Percentiles rank a stretch among this genome's conserved stretches.
Evolutionary conservation across 2,329 filamentous ascomycete genomes (phyloP).

Genomic region (Penicillium psychrosexuale): DNA sequence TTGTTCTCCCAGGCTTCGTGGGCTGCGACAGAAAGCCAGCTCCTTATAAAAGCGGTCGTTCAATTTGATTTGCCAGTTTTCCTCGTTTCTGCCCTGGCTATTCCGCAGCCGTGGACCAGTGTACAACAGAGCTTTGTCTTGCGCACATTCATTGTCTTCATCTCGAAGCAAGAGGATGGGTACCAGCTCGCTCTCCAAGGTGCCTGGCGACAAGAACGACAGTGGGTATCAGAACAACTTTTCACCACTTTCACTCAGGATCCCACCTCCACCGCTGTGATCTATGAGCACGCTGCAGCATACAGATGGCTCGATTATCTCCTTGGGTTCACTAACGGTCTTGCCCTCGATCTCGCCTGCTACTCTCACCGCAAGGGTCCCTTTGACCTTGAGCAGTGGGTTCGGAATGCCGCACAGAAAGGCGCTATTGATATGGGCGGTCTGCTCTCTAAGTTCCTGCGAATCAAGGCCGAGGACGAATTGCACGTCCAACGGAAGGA

Average conservation of each 20-base stretch:
- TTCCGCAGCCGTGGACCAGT: conserved; percentile 50
- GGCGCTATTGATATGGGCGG: conserved; percentile 65
- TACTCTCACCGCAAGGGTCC: conserved; percentile 75
- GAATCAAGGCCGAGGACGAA: conserved; percentile 81
- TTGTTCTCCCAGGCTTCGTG: conserved; percentile 58
- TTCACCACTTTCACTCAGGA: conserved; percentile 71
- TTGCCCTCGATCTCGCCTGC: conserved; percentile 83
- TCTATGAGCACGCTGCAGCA: conserved; percentile 75
- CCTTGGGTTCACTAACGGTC: conserved; percentile 72
- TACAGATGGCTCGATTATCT: conserved; percentile 83
- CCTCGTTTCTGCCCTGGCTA: conserved; percentile 48
- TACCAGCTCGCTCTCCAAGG: conserved; percentile 88
- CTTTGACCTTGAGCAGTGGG: conserved; percentile 80
- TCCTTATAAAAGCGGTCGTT: conserved; percentile 60
- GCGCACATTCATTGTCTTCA: conserved; percentile 70
- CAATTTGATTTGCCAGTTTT: conserved; percentile 53
- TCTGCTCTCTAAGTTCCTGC: conserved; percentile 74
- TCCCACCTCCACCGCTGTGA: conserved; percentile 63
- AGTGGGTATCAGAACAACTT: conserved; percentile 79
- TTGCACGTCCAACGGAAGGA: conserved; percentile 67
- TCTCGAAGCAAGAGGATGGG: conserved; percentile 72
- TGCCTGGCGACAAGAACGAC: conserved; percentile 83
- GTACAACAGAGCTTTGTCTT: conserved; percentile 50
- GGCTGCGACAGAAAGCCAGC: conserved; percentile 53
- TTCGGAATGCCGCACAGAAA: conserved; percentile 64